phyloP scores from a whole-genome alignment of 2,329 filamentous ascomycete species.

The Coniochaeta hoffmannii region DNA sequence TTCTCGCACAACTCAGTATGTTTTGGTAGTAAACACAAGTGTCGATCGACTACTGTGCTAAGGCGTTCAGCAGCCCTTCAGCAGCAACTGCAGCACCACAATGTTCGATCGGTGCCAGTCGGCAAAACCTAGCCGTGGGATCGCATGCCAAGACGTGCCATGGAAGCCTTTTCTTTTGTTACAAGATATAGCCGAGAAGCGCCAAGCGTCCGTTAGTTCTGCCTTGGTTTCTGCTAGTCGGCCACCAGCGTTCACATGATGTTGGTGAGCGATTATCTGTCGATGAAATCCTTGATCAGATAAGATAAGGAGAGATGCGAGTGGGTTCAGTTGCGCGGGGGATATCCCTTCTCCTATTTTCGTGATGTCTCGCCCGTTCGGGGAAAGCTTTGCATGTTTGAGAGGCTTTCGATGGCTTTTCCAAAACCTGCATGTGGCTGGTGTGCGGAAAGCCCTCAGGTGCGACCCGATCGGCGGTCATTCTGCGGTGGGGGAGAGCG shows the following conservation, averaged over 20 bases:
- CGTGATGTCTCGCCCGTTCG: neutral
- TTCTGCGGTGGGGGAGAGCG: neutral
- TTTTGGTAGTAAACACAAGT: no score
- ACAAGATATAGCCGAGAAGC: neutral
- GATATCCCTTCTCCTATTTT: neutral
- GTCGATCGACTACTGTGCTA: no score
- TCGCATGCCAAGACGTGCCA: neutral
- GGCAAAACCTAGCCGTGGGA: neutral
- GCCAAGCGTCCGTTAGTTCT: neutral
- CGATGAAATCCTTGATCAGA: no score
- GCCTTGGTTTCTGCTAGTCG: neutral
- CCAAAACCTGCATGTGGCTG: neutral
- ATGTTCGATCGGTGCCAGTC: neutral
- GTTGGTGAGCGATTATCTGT: no score
- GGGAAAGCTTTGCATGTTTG: neutral
- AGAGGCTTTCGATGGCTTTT: no score
- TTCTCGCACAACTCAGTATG: no score
- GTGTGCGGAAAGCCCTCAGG: neutral
- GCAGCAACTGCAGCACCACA: no score
- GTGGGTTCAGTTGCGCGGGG: neutral
- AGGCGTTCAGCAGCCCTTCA: no score
- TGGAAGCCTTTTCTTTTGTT: neutral
- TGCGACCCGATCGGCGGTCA: neutral
- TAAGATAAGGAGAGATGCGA: neutral
- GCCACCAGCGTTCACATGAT: neutral